Base-by-base conservation (phyloP, 495 filamentous ascomycete species). In the Lindgomyces ingoldianus region DNA sequence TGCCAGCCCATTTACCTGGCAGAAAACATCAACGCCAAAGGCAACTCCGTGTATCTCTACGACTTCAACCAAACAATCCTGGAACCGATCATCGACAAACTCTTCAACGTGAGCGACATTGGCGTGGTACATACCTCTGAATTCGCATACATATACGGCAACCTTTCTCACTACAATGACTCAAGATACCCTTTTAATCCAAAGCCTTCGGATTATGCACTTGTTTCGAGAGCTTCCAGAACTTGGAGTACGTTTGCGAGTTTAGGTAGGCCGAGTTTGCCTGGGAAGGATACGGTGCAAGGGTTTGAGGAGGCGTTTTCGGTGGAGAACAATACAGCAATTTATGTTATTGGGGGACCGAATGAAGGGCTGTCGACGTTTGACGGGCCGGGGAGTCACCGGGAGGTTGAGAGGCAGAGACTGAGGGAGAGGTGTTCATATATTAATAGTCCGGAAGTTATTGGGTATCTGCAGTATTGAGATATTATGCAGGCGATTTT, bases 61-160 rank as follows among this genome's bases (percentile, higher is more conserved):
- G 6, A 61, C 41, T 62, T 39, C 27, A 67, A 62, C 57, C 50
- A 67, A 27, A 67, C 57, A 6, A 56, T 67, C 18, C 57, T 67
- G 6, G 57, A 62, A 9, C 57, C 49, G 0, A 57, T 62, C 29
- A 19, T 62, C 25, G 57, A 33, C 16, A 3, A 14, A 3, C 11
- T 49, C 11, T 49, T 22, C 22, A 50, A 56, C n/a, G 30, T 60
- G 12, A 21, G 24, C 30, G n/a, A 56, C 9, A 29, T 61, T 1
- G 63, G 63, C 49, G 57, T 55, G 3, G 21, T 66, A 4, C 57
- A 62, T 41, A 56, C 57, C 8, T 61, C 64, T 2, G 64, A 67
- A 19, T 56, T 67, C 49, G 48, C 64, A 0, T 67, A 61, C 50
- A 51, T 44, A 25, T 61, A 42, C 49, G 57, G 3, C 60, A 67